Base-by-base conservation (phyloP, 176 grass and related monocot species). In the Rhynchospora breviuscula region DNA sequence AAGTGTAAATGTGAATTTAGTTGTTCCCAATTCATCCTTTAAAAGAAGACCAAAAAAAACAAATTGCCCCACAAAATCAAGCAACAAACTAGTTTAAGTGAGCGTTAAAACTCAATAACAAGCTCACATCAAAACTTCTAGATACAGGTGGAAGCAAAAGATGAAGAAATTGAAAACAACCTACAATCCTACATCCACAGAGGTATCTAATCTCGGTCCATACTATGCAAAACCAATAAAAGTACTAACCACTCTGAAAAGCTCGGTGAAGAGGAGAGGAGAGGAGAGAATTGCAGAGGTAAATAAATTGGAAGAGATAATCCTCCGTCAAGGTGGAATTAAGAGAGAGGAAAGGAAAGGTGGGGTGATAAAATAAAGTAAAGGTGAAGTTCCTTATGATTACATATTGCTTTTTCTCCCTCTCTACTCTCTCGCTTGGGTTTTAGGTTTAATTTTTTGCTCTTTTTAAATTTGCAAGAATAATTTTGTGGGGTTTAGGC, bases 341-440 rank as follows among this genome's bases (percentile, higher is more conserved):
- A 57, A 58, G 29, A 13, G 12, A 79, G 17, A 79, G 78, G 29
- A 62, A 80, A 81, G 59, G 35, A 33, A 26, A 2, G 23, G 22
- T 47, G 22, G 43, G 54, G 77, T 61, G 77, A 80, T 59, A 8
- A 80, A 62, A 35, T 60, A 73, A 73, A 73, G 68, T 46, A 75
- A 80, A 80, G 78, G 78, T 81, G 17, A 63, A 31, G 57, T 63
- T 59, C 78, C 78, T 10, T 79, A 79, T 79, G 25, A 43, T 60
- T 56, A 31, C 33, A 19, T 58, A 17, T 80, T 79, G 3, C 10
- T 14, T 33, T 59, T 78, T 49, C 35, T 47, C 67, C 0, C 14
- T 45, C 22, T 75, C 70, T 75, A 2, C 14, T 45, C 22, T 75
- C 70, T 75, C 19, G 47, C 21, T 75, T 75, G 71, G 19, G 21